Evolutionary conservation across 139 green algal species (phyloP).

Genomic region (Chlamydomonas schloesseri): DNA sequence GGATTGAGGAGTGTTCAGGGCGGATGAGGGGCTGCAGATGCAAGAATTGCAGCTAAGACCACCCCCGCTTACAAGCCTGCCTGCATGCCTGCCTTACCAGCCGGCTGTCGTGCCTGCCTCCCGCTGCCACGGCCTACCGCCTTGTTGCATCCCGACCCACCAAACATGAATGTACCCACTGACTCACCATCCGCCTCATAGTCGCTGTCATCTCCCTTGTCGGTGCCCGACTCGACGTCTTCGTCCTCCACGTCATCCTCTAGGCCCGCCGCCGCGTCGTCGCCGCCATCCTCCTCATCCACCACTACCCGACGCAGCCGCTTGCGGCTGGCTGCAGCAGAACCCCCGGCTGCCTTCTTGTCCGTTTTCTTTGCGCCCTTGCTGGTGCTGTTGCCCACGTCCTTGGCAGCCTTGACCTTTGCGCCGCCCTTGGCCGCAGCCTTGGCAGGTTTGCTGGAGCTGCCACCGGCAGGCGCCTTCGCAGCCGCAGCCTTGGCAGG

Average conservation of each 20-base stretch:
- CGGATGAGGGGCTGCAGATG: too few species aligned
- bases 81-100: too few species aligned
- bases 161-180: too few species aligned
- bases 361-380: background rate
- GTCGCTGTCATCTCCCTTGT: slow-evolving; percentile 27
- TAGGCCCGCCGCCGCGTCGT: slow-evolving; percentile 16
- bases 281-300: slow-evolving; percentile 37
- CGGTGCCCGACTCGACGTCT: slow-evolving; percentile 40
- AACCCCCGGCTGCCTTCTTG: slow-evolving; percentile 6
- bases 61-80: too few species aligned
- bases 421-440: background rate
- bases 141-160: too few species aligned
- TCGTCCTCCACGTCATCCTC: slow-evolving; percentile 49
- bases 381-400: too few species aligned
- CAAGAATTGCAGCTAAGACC: too few species aligned
- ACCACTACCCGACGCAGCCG: slow-evolving; percentile 13
- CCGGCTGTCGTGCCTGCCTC: too few species aligned
- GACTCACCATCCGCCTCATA: background rate
- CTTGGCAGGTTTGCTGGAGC: slow-evolving; percentile 11
- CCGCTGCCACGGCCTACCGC: too few species aligned
- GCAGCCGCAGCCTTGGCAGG: background rate
- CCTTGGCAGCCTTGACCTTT: background rate
- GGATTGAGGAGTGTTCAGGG: too few species aligned
- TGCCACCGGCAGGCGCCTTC: background rate
- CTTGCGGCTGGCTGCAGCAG: background rate